Percentiles rank a stretch among this genome's conserved stretches.
These are phyloP conservation scores for Aureobasidium sp. DNA, from an alignment of 2,329 filamentous ascomycete species.

Conservation along the genomic window DNA sequence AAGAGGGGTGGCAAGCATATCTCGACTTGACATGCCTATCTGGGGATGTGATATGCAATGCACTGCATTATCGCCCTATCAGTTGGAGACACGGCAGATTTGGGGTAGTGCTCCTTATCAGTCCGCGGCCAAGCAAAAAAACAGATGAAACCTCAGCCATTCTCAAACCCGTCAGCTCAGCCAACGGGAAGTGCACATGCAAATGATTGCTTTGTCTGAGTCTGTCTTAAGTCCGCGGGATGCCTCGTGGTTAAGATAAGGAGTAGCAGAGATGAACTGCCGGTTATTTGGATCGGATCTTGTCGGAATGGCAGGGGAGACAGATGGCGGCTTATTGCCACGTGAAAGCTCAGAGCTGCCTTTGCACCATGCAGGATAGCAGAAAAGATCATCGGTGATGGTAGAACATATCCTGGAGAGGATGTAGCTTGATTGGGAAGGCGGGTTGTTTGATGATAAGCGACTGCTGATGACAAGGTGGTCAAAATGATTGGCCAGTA, in stretches of 20 bases:
- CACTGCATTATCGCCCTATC: constrained; percentile 10
- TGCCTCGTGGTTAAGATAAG: neutral
- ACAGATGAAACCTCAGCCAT: neutral
- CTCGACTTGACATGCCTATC: constrained; percentile 1
- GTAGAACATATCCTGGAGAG: neutral
- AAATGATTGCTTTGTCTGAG: neutral
- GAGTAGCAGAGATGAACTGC: neutral
- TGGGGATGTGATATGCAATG: neutral
- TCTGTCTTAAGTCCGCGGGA: neutral
- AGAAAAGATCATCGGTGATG: neutral
- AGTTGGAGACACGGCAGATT: neutral
- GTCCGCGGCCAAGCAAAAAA: neutral
- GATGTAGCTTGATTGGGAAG: neutral
- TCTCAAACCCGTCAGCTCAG: neutral
- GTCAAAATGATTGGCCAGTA: neutral
- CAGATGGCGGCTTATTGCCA: neutral
- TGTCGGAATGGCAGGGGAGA: neutral
- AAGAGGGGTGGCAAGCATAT: neutral
- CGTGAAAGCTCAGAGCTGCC: neutral
- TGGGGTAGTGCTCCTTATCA: neutral
- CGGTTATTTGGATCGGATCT: neutral
- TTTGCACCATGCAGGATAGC: neutral
- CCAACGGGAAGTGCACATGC: neutral
- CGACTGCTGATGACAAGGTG: neutral
- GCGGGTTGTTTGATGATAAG: neutral